Evolutionary conservation across 352 stramenopile species (phyloP), one percentile per base, ranked within the genome.

Genomic region (Globisporangium middletonii): DNA sequence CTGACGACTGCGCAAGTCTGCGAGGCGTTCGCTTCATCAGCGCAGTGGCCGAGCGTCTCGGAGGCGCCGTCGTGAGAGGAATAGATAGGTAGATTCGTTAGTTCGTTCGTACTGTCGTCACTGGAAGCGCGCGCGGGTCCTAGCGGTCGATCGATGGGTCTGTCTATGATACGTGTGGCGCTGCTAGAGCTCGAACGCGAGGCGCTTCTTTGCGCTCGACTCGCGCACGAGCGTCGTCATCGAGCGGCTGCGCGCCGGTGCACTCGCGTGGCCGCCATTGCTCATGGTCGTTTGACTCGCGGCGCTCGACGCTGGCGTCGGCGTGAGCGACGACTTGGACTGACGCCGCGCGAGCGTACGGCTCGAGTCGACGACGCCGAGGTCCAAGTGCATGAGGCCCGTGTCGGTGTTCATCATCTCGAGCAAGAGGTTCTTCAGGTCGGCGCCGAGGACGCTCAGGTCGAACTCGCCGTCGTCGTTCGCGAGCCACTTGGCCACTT

Each of bases 391-490:
- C 80, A 95, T 92, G 9, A 95, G 69, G 8, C 71, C 79, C 1
- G 83, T 95, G 62, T 94, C 67, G 2, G 73, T 86, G 53, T 90
- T 88, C 71, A 94, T 79, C 81, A 89, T 93, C 46, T 93, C 77
- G 37, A 84, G 35, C 4, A 95, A 37, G 11, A 91, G 57, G 1
- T 72, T 77, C 58, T 92, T 89, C 50, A 95, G 69, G 26, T 89
- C 72, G 18, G 85, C 66, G 27, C 85, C 83, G 4, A 95, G 68
- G 23, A 95, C 67, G 19, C 71, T 73, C 48, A 92, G 58, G 35
- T 95, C 72, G 37, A 80, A 95, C 41, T 89, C 79, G 33, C 76
- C 74, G 44, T 78, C 65, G 67, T 89, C 79, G 52, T 92, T 89
- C 42, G 83, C 57, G 26, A 78, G 55, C 82, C 83, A 93, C 30